Evolutionary conservation across 2,329 filamentous ascomycete genomes (phyloP).

Genomic region (Alternaria brassicae): DNA sequence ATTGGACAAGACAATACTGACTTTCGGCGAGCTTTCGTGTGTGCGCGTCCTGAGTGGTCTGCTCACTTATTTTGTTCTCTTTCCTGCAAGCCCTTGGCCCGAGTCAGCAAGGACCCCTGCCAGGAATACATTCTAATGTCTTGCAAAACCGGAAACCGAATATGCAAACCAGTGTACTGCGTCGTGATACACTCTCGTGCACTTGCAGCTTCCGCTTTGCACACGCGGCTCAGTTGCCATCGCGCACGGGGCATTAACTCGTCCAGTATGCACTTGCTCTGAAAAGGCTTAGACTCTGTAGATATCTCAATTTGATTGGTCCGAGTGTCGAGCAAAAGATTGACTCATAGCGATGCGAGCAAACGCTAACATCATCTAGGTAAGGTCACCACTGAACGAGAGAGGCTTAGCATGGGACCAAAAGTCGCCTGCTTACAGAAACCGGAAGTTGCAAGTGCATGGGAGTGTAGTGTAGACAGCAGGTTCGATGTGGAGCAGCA

Average conservation of each 20-base stretch:
- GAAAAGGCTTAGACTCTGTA: neutral
- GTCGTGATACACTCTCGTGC: neutral
- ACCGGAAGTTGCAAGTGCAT: neutral
- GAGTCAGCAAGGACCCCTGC: neutral
- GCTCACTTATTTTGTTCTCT: neutral
- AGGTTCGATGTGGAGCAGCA: too few species aligned
- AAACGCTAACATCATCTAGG: neutral
- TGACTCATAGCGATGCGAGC: neutral
- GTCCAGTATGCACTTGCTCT: neutral
- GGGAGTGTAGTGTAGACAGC: neutral
- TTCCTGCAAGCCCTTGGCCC: neutral
- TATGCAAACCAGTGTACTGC: too few species aligned
- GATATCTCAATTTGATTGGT: neutral
- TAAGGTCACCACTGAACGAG: neutral
- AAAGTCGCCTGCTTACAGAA: neutral
- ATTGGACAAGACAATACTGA: neutral
- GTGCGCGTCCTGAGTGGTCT: neutral
- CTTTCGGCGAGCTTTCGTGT: neutral
- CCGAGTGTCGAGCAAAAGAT: neutral
- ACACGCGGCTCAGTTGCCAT: neutral
- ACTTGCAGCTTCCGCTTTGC: slow-evolving; percentile 3
- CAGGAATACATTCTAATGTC: neutral
- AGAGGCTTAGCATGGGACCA: neutral
- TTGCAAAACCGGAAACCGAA: neutral
- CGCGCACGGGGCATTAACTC: neutral